phyloP scores from a whole-genome alignment of 1,139 yeast genomes.

The Blastobotrys elegans region DNA sequence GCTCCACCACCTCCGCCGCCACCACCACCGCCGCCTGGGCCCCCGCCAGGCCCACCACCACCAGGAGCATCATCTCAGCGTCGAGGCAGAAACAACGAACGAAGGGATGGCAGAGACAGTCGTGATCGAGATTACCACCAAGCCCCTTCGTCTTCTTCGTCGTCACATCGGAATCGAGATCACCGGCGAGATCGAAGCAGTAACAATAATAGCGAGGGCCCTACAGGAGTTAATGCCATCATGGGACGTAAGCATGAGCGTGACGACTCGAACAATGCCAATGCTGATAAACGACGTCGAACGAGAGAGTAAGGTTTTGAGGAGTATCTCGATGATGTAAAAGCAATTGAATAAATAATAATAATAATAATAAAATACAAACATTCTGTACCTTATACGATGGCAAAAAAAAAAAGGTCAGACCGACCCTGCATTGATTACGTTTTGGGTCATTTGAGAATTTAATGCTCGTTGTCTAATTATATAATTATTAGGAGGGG shows the following conservation, averaged over 20 bases:
- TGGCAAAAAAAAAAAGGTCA: no score
- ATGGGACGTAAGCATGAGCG: background rate
- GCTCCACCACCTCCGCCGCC: slow-evolving; percentile 4
- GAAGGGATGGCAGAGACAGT: background rate
- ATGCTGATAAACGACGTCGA: background rate
- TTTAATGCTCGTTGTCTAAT: no score
- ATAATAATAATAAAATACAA: no score
- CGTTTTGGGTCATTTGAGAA: no score
- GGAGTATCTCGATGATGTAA: no score
- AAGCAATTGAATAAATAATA: no score
- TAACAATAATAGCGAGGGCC: no score
- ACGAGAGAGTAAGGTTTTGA: no score
- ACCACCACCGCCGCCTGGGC: background rate
- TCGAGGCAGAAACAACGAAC: background rate
- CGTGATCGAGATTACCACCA: slow-evolving; percentile 3
- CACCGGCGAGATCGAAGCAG: background rate
- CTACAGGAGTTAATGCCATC: background rate
- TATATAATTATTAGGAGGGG: no score
- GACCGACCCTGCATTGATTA: no score
- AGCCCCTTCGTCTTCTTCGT: background rate
- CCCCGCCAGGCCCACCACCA: background rate
- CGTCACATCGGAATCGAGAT: background rate
- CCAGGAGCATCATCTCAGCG: background rate
- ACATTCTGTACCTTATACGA: no score
- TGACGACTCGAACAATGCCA: background rate